phyloP scores from a whole-genome alignment of 2,329 filamentous ascomycete species.

The Myriosclerotinia scirpicola region DNA sequence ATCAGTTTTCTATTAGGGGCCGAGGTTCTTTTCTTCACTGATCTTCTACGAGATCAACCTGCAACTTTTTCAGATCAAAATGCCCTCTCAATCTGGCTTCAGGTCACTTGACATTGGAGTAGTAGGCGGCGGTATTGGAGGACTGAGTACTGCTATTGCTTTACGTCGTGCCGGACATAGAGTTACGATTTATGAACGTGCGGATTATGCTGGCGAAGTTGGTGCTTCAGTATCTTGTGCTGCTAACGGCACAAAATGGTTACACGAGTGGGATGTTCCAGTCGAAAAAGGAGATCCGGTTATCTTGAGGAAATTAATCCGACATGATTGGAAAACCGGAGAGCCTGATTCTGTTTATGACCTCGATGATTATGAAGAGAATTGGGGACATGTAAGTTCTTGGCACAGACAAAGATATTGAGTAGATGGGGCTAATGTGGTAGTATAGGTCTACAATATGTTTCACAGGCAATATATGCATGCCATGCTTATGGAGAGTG shows the following conservation, averaged over 20 bases:
- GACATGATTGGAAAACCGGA: constrained; percentile 67
- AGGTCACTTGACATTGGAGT: constrained; percentile 24
- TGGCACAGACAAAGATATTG: not conserved
- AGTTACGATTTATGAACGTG: constrained; percentile 63
- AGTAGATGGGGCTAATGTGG: not conserved
- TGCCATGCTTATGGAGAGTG: constrained; percentile 60
- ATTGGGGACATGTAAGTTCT: constrained; percentile 55
- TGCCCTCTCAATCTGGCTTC: constrained; percentile 13
- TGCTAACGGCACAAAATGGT: constrained; percentile 67
- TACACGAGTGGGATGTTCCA: constrained; percentile 67
- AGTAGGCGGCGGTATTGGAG: constrained; percentile 42
- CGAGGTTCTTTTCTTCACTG: not conserved
- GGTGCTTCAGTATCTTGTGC: constrained; percentile 67
- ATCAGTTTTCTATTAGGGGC: not conserved
- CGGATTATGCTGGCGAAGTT: constrained; percentile 65
- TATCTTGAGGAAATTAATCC: constrained; percentile 63
- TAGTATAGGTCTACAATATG: constrained; percentile 57
- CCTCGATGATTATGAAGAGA: constrained; percentile 62
- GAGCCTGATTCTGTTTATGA: constrained; percentile 50
- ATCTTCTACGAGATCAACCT: not conserved
- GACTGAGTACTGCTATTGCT: constrained; percentile 50
- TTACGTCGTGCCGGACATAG: constrained; percentile 53
- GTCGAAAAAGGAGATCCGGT: constrained; percentile 63
- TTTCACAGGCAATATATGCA: constrained; percentile 70
- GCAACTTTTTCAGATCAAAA: not conserved